A percentile compares a stretch with the other conserved stretches of the same genome.
phyloP scores from a whole-genome alignment of 2,329 filamentous ascomycete genomes.

The Aspergillus chevalieri region DNA sequence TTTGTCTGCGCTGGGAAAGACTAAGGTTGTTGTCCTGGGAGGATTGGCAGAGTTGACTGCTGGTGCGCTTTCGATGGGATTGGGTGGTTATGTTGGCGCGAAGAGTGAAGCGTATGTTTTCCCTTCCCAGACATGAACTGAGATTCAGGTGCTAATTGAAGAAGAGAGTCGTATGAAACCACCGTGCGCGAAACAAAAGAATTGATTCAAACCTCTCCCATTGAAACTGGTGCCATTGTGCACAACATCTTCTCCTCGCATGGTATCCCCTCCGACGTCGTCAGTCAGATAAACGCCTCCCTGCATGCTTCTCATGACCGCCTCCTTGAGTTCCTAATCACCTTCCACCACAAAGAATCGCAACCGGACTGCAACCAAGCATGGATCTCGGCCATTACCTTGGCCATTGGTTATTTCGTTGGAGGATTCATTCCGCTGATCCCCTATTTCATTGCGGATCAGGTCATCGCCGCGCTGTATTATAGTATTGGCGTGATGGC shows the following conservation, averaged over 20 bases:
- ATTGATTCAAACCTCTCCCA: slow-evolving; percentile 32
- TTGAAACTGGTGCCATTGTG: slow-evolving; percentile 35
- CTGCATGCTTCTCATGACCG: slow-evolving; percentile 33
- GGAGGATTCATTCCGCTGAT: slow-evolving; percentile 65
- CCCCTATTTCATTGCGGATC: slow-evolving; percentile 58
- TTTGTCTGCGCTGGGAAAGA: slow-evolving; percentile 54
- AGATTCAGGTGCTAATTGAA: not conserved
- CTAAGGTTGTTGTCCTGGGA: slow-evolving; percentile 63
- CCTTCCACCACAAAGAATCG: slow-evolving; percentile 43
- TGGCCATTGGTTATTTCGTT: slow-evolving; percentile 63
- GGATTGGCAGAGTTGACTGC: slow-evolving; percentile 71
- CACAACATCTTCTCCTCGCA: slow-evolving; percentile 37
- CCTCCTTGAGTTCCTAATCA: slow-evolving; percentile 43
- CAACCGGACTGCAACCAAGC: slow-evolving; percentile 42
- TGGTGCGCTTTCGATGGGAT: slow-evolving; percentile 70
- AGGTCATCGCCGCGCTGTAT: slow-evolving; percentile 46
- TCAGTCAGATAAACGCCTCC: slow-evolving; percentile 31
- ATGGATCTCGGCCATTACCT: slow-evolving; percentile 55
- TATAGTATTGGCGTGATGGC: slow-evolving; percentile 39
- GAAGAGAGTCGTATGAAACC: slow-evolving; percentile 40
- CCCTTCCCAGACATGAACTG: not conserved
- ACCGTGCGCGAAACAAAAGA: slow-evolving; percentile 40
- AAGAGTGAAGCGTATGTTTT: slow-evolving; percentile 46
- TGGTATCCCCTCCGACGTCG: slow-evolving; percentile 31
- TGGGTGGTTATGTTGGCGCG: slow-evolving; percentile 65